Evolutionary conservation across 1,284 basidiomycete genomes (phyloP).

Genomic region (Fomitopsis schrenkii): DNA sequence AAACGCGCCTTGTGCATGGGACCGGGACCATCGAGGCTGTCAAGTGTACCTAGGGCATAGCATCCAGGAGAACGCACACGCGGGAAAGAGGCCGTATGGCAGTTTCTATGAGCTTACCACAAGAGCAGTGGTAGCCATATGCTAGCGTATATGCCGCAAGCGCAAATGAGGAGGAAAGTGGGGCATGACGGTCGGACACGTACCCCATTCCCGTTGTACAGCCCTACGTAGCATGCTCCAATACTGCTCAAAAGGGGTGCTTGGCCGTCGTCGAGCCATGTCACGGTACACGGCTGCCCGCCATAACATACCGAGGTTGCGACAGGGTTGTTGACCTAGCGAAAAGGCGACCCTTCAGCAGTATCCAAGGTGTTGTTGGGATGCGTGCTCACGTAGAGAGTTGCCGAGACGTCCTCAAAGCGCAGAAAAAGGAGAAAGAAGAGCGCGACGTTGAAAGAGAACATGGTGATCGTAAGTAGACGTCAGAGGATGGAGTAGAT

Average conservation of each 20-base stretch:
- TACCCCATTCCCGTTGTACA: constrained; percentile 54
- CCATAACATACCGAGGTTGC: constrained; percentile 41
- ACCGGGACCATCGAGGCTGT: too few relatives aligned
- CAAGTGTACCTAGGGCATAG: too few relatives aligned
- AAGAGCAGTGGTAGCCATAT: too few relatives aligned
- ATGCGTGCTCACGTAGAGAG: constrained; percentile 12
- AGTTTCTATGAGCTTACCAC: too few relatives aligned
- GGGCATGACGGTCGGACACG: constrained; percentile 10
- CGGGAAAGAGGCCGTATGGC: too few relatives aligned
- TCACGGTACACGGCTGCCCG: constrained; percentile 46
- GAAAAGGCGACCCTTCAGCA: neutral
- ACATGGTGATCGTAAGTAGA: constrained; percentile 8
- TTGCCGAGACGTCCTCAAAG: constrained; percentile 7
- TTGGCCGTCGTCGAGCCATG: constrained; percentile 61
- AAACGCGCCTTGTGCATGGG: too few relatives aligned
- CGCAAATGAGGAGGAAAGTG: too few relatives aligned
- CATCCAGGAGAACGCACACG: too few relatives aligned
- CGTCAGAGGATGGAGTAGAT: neutral
- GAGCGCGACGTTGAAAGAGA: constrained; percentile 10
- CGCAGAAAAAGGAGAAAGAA: constrained; percentile 8
- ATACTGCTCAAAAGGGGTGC: constrained; percentile 44
- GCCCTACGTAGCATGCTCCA: constrained; percentile 44
- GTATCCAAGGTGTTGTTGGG: too few relatives aligned
- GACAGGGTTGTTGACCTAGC: constrained; percentile 48
- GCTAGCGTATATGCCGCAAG: too few relatives aligned